Base-by-base conservation (phyloP, 768 basidiomycete genomes). In the Sporobolomyces phaffii region DNA sequence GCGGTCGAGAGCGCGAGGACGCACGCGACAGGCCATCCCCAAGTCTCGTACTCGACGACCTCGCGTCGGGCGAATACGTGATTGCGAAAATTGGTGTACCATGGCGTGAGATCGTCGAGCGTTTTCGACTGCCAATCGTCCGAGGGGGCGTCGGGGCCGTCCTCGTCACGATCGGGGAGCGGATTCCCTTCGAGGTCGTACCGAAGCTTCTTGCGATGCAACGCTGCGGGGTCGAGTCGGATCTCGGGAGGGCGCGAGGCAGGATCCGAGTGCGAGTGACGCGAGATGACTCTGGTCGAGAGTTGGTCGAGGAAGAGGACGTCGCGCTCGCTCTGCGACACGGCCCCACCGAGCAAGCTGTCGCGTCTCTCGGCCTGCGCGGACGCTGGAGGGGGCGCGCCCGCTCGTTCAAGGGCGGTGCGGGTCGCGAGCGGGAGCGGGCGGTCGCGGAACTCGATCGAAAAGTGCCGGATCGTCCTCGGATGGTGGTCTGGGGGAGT, bases 1-100 rank as follows among this genome's bases (percentile, higher is more conserved):
- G 69, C 48, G n/a, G 76, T 73, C 15, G 76, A 75, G 29, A 75
- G 72, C 26, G 72, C 73, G 57, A 76, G 64, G 13, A 77, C 24
- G 54, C 64, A 73, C 5, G 51, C 64, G 3, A 72, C 58, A 1
- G 76, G 76, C 64, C 73, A 73, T 2, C 45, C 71, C 40, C 74
- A 76, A 10, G 75, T 76, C 64, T 76, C 74, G 45, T 72, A 72
- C 36, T 71, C 65, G 20, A 66, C 52, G 24, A 74, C 52, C 8
- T 73, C 69, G 22, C 74, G 52, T 17, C 68, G 24, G 2, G 26
- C 18, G 2, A 76, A 52, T 15, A 75, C 63, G 2, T 60, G 10
- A 10, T 74, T 56, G 22, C 70, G 51, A n/a, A 76, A 65, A n/a
- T 24, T 28, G 1, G 24, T n/a, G 59, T 72, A 77, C 75, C 75